Evolutionary conservation across 1,139 yeast genomes (phyloP), one percentile per base, ranked within the genome.

Genomic region (Sugiyamaella paludigena): DNA sequence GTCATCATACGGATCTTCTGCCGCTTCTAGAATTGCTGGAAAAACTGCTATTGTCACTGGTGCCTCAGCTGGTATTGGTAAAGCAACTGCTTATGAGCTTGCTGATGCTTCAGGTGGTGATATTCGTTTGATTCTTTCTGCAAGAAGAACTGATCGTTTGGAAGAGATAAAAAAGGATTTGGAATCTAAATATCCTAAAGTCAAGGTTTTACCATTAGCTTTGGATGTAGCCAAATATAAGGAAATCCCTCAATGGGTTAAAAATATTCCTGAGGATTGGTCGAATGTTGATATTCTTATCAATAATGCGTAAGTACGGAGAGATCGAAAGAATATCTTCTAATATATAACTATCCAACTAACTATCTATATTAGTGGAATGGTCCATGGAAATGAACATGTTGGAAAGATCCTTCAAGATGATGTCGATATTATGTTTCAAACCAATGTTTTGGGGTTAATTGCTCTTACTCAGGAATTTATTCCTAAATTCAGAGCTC

Each of bases 31-130:
- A 62, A 70, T 84, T 45, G 79, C 82, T 28, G 77, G 79, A 51
- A 82, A 83, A 61, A 75, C 76, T 31, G 72, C 81, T 33, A 74
- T 85, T 34, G 77, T 84, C 61, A 84, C 92, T 13, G 92, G 92
- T 29, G 91, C 91, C 13, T 80, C 87, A 32, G 77, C 87, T 4
- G 91, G 91, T 10, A 85, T 85, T 59, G 94, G 94, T 29, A 77
- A 77, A 61, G 89, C 92, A 24, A 83, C 89, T 10, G 95, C 94
- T 2, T 62, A 71, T 33, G 89, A 84, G 62, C 81, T 85, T 56
- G 84, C 87, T 41, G 76, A 71, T 27, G 87, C 89, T 11, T 73
- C 91, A 13, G 72, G 80, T 47, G 94, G 95, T 40, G 67, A 77
- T 32, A 67, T 84, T 57, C 81, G 81, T 56, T 73, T 87, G 54